Percentiles rank a stretch among this genome's conserved stretches.
phyloP scores from a whole-genome alignment of 495 filamentous ascomycete genomes.

The Hyaloscypha variabilis region DNA sequence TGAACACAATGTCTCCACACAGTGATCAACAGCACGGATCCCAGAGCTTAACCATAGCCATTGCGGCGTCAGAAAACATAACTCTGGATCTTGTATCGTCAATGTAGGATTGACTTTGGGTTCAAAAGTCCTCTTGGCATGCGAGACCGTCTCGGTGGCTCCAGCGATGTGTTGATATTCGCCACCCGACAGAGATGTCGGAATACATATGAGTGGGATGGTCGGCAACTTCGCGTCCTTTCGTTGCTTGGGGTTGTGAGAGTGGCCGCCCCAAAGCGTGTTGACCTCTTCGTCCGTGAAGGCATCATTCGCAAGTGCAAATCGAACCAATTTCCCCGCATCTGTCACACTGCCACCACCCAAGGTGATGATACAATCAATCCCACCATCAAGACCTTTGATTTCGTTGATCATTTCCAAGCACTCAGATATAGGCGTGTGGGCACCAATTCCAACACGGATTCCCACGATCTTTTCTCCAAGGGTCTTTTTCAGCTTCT shows the following conservation, averaged over 20 bases:
- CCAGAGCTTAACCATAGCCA: constrained; percentile 64
- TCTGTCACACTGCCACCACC: neutral
- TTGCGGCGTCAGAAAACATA: constrained; percentile 57
- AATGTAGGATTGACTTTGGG: constrained; percentile 49
- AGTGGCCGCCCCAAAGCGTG: constrained; percentile 4
- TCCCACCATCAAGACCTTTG: neutral
- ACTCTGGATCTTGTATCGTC: constrained; percentile 59
- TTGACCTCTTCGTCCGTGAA: constrained; percentile 2
- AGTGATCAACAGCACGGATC: constrained; percentile 65
- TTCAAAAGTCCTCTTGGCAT: constrained; percentile 56
- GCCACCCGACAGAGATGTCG: constrained; percentile 63
- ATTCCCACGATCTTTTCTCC: neutral
- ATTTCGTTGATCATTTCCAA: neutral
- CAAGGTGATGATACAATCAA: constrained; percentile 3
- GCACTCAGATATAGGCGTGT: neutral
- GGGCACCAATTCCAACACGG: neutral
- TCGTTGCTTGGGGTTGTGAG: constrained; percentile 1
- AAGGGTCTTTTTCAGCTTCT: neutral
- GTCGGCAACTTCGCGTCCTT: constrained; percentile 35
- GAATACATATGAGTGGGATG: constrained; percentile 60
- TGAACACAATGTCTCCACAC: constrained; percentile 60
- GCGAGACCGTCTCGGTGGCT: constrained; percentile 51
- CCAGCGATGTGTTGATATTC: constrained; percentile 62
- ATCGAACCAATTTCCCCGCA: constrained; percentile 1
- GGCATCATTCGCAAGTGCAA: constrained; percentile 3